Evolutionary conservation across 2,329 filamentous ascomycete genomes (phyloP).

Genomic region (Colletotrichum tanaceti): DNA sequence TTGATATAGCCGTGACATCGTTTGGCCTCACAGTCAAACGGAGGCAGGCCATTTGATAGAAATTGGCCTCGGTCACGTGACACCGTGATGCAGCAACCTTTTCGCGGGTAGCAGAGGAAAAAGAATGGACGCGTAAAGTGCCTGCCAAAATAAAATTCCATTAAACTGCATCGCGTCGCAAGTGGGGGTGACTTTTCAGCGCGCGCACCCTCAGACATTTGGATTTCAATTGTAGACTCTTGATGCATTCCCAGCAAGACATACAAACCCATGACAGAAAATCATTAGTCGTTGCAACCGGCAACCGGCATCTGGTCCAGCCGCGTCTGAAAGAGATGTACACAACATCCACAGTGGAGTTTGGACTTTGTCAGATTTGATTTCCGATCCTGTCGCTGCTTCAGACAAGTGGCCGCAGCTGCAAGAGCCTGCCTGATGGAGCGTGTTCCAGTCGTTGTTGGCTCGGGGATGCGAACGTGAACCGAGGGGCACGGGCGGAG

Average conservation of each 20-base stretch:
- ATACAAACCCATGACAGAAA: not conserved
- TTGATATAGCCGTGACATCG: not conserved
- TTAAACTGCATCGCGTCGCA: slow-evolving; percentile 25
- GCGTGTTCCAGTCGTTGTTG: slow-evolving; percentile 26
- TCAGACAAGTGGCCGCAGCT: slow-evolving; percentile 34
- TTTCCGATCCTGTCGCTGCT: slow-evolving; percentile 27
- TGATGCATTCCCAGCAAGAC: slow-evolving; percentile 3
- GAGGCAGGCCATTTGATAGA: slow-evolving; percentile 17
- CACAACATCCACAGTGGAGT: slow-evolving; percentile 29
- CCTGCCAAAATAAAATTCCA: slow-evolving; percentile 20
- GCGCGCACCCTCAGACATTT: not conserved
- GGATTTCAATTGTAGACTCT: not conserved
- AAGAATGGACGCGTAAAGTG: slow-evolving; percentile 31
- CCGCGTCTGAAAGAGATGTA: slow-evolving; percentile 11
- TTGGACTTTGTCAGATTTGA: slow-evolving; percentile 21
- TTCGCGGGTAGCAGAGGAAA: not conserved
- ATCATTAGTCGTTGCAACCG: slow-evolving; percentile 25
- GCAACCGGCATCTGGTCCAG: slow-evolving; percentile 5
- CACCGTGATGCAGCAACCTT: slow-evolving; percentile 29
- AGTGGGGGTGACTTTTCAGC: not conserved
- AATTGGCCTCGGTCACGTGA: slow-evolving; percentile 33
- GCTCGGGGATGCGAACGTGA: slow-evolving; percentile 39
- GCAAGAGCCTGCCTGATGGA: slow-evolving; percentile 8
- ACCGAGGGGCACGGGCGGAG: slow-evolving; percentile 37
- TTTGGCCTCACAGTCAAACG: slow-evolving; percentile 14